phyloP scores from a whole-genome alignment of 228 moss, liverwort and hornwort genomes.

The Sphagnum magellanicum region DNA sequence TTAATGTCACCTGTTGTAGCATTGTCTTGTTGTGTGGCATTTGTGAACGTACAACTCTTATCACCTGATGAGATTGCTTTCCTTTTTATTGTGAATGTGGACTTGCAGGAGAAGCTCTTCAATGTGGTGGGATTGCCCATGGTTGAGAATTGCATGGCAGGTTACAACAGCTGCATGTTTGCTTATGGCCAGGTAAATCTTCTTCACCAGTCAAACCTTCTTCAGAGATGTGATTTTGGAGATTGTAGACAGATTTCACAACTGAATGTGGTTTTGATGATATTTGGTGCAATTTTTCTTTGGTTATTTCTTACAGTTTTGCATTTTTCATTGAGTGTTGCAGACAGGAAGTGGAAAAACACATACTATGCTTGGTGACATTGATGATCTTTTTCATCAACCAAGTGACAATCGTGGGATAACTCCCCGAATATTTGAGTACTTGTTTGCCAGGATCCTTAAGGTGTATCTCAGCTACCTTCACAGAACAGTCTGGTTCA shows the following conservation, averaged over 20 bases:
- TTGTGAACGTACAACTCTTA: no score
- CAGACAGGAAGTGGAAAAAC: constrained; percentile 99
- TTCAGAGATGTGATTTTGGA: no score
- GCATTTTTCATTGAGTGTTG: no score
- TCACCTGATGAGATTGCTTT: no score
- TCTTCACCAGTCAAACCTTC: neutral
- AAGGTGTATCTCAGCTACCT: constrained; percentile 12
- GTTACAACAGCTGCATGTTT: constrained; percentile 98
- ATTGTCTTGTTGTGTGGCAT: no score
- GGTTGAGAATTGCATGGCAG: constrained; percentile 97
- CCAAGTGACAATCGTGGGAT: constrained; percentile 87
- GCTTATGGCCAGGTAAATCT: constrained; percentile 69
- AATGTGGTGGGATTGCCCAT: constrained; percentile 84
- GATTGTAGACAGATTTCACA: no score
- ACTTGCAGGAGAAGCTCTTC: constrained; percentile 77
- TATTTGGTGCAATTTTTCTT: no score
- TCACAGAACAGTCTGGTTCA: no score
- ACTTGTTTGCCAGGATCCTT: constrained; percentile 65
- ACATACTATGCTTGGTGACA: constrained; percentile 95
- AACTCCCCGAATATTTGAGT: constrained; percentile 94
- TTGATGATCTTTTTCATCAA: constrained; percentile 63
- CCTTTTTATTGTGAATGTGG: neutral
- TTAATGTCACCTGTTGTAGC: no score
- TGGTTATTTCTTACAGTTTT: no score
- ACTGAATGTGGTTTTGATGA: no score